Conservation (phyloP, 2,329 filamentous ascomycete genomes). For the Monascus ruber region DNA sequence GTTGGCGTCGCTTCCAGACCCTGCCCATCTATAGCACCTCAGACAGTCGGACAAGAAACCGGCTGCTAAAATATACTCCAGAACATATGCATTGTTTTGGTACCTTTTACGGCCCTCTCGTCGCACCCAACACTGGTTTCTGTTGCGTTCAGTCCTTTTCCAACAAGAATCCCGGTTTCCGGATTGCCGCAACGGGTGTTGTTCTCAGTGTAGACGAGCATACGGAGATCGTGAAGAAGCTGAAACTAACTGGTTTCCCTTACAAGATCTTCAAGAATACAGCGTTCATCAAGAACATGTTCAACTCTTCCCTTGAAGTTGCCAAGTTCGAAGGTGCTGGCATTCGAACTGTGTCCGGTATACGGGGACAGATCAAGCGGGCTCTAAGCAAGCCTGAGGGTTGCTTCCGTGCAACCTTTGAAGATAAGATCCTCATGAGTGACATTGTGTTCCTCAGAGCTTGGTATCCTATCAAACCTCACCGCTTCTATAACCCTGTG, state of each 20-base stretch:
- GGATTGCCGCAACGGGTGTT: slow-evolving; percentile 86
- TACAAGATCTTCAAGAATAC: slow-evolving; percentile 99
- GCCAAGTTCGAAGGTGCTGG: slow-evolving; percentile 96
- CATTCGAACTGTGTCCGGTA: slow-evolving; percentile 90
- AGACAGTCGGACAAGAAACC: slow-evolving; percentile 83
- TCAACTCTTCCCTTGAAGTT: slow-evolving; percentile 81
- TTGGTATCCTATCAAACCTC: slow-evolving; percentile 93
- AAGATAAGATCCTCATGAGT: slow-evolving; percentile 94
- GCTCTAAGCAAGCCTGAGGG: slow-evolving; percentile 88
- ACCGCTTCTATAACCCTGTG: slow-evolving; percentile 92
- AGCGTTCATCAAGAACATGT: slow-evolving; percentile 98
- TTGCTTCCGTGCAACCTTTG: slow-evolving; percentile 92
- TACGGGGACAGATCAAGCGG: slow-evolving; percentile 94
- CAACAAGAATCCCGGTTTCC: slow-evolving; percentile 74
- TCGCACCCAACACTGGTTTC: slow-evolving; percentile 92
- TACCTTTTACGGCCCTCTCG: slow-evolving; percentile 87
- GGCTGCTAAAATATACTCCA: slow-evolving; percentile 97
- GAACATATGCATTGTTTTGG: slow-evolving; percentile 99
- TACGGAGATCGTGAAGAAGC: slow-evolving; percentile 97
- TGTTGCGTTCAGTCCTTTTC: slow-evolving; percentile 86
- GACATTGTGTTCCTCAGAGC: slow-evolving; percentile 94
- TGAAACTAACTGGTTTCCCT: slow-evolving; percentile 85
- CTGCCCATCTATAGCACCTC: slow-evolving; percentile 90
- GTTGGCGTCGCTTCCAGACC: slow-evolving; percentile 90
- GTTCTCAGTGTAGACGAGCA: slow-evolving; percentile 90